These are phyloP conservation scores for Olyra latifolia DNA, from an alignment of 176 grass and related monocot genomes.

Conservation along the genomic window DNA sequence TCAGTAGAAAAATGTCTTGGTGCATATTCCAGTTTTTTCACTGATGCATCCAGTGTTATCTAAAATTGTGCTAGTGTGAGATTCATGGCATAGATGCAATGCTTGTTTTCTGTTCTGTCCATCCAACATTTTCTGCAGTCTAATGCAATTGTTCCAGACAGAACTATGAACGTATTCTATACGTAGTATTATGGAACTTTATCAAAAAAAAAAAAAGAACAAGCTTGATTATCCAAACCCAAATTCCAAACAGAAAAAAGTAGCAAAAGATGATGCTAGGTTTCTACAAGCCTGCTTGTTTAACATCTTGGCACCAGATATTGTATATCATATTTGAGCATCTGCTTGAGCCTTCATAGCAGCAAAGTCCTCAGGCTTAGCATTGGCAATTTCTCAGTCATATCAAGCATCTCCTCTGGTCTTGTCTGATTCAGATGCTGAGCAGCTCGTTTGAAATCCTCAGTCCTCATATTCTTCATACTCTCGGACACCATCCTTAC, in stretches of 20 bases:
- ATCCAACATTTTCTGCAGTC: too few relatives aligned
- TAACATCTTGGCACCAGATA: constrained; percentile 75
- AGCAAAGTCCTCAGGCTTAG: too few relatives aligned
- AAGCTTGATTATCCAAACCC: not conserved
- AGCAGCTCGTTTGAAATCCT: constrained; percentile 80
- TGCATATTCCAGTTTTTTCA: not conserved
- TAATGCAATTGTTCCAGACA: too few relatives aligned
- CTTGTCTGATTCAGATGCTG: constrained; percentile 73
- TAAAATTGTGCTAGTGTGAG: too few relatives aligned
- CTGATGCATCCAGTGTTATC: not conserved
- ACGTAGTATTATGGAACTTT: not conserved
- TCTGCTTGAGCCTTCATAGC: too few relatives aligned
- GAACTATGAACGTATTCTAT: constrained; percentile 19
- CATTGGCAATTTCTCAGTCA: too few relatives aligned
- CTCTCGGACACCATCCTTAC: constrained; percentile 79
- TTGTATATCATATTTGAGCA: too few relatives aligned
- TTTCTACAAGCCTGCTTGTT: constrained; percentile 73
- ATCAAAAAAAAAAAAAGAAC: not conserved
- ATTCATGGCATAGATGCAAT: too few relatives aligned
- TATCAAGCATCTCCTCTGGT: constrained; percentile 92
- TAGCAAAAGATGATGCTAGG: not conserved
- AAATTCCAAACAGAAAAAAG: not conserved
- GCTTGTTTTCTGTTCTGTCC: too few relatives aligned
- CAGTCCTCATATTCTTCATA: constrained; percentile 88
- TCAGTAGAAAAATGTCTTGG: not conserved